Evolutionary conservation across 192 early-diverging fungal species (phyloP).

Genomic region (Mortierella hygrophila): DNA sequence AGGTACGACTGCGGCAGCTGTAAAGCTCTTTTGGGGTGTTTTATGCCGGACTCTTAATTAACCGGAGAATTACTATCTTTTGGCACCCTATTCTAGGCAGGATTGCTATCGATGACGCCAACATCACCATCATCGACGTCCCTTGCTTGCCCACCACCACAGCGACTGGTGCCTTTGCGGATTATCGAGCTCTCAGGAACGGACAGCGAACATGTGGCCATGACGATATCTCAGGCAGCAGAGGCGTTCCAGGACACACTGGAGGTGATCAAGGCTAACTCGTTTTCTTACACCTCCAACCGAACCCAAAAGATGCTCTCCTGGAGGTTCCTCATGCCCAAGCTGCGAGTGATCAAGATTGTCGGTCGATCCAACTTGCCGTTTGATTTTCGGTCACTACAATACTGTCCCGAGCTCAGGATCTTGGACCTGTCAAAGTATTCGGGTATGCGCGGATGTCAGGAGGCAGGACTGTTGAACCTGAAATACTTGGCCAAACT

Average conservation of each 20-base stretch:
- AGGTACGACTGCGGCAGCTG: slow-evolving; percentile 9
- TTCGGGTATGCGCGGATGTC: slow-evolving; percentile 44
- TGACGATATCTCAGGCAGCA: slow-evolving; percentile 45
- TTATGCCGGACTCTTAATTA: background rate
- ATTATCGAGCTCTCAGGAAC: slow-evolving; percentile 40
- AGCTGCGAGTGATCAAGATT: slow-evolving; percentile 33
- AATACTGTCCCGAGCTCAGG: slow-evolving; percentile 42
- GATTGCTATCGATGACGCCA: background rate
- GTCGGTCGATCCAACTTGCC: slow-evolving; percentile 52
- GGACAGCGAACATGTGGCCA: slow-evolving; percentile 44
- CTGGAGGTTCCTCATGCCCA: slow-evolving; percentile 34
- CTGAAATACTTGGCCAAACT: slow-evolving; percentile 38
- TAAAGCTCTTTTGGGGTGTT: too few relatives aligned
- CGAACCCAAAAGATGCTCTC: slow-evolving; percentile 13
- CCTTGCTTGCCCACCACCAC: background rate
- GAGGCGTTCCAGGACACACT: slow-evolving; percentile 53
- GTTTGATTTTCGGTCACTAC: slow-evolving; percentile 44
- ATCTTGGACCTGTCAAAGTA: slow-evolving; percentile 51
- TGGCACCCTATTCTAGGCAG: slow-evolving; percentile 12
- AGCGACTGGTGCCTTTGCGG: slow-evolving; percentile 23
- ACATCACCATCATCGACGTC: background rate
- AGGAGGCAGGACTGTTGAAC: slow-evolving; percentile 34
- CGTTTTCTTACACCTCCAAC: slow-evolving; percentile 28
- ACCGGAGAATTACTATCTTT: background rate
- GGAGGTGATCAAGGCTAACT: slow-evolving; percentile 54